phyloP scores from a whole-genome alignment of 108 stramenopile species.

The Craspedostauros australis region DNA sequence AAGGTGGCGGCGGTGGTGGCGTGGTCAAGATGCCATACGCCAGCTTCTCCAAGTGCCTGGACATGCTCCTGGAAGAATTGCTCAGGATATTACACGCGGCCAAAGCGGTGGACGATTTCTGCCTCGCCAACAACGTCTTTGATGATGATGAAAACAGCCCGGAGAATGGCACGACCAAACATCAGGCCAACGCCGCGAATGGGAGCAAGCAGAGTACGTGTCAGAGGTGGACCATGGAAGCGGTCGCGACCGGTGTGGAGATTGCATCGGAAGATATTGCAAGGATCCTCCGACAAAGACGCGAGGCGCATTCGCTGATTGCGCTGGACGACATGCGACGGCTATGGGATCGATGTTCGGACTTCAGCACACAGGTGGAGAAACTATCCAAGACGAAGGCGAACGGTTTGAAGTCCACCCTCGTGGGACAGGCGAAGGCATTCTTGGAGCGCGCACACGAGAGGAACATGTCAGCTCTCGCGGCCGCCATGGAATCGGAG shows the following conservation, averaged over 20 bases:
- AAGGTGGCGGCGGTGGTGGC: constrained; percentile 26
- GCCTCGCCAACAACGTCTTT: constrained; percentile 20
- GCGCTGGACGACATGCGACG: constrained; percentile 75
- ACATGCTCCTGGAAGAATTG: constrained; percentile 83
- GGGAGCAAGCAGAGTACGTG: neutral
- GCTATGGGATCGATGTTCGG: constrained; percentile 78
- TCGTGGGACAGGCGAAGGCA: constrained; percentile 85
- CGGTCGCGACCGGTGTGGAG: constrained; percentile 64
- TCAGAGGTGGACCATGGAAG: constrained; percentile 41
- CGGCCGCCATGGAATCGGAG: constrained; percentile 88
- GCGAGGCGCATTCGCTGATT: constrained; percentile 79
- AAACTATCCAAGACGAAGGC: constrained; percentile 56
- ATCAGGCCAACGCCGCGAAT: neutral
- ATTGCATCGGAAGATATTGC: constrained; percentile 76
- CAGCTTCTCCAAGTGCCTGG: constrained; percentile 77
- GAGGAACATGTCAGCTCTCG: constrained; percentile 80
- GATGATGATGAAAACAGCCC: neutral
- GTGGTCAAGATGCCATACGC: constrained; percentile 73
- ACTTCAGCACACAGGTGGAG: constrained; percentile 74
- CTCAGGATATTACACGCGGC: constrained; percentile 57
- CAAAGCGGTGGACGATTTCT: constrained; percentile 44
- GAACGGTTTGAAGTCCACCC: constrained; percentile 80
- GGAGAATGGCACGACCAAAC: neutral
- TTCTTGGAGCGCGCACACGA: constrained; percentile 92
- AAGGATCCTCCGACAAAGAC: constrained; percentile 73